These are phyloP conservation scores for Trametes punicea DNA, from an alignment of 768 basidiomycete genomes.

Conservation along the genomic window DNA sequence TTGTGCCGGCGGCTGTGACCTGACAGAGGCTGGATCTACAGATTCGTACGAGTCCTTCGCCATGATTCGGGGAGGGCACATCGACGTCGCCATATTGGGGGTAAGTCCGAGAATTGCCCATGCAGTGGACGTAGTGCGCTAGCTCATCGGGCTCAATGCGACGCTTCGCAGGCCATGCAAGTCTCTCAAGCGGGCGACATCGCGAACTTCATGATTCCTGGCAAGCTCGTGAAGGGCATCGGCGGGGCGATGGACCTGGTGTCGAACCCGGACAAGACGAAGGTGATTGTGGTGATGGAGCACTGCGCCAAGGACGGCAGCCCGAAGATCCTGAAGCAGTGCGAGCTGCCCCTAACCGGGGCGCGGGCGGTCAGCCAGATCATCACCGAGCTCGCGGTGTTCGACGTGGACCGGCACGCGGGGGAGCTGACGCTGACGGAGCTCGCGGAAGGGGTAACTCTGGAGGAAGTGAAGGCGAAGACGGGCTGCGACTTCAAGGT, in stretches of 20 bases:
- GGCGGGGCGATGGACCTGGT: constrained; percentile 97
- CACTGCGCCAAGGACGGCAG: constrained; percentile 88
- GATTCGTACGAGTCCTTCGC: constrained; percentile 93
- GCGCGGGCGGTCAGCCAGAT: constrained; percentile 86
- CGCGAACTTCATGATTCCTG: constrained; percentile 98
- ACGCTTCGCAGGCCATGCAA: constrained; percentile 76
- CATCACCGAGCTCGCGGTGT: constrained; percentile 90
- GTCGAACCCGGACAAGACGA: constrained; percentile 94
- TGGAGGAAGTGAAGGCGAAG: constrained; percentile 84
- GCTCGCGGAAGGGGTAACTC: constrained; percentile 75
- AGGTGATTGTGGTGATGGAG: constrained; percentile 87
- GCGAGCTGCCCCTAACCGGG: constrained; percentile 84
- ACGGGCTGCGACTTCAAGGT: constrained; percentile 83
- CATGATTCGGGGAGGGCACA: constrained; percentile 97
- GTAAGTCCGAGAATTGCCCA: constrained; percentile 42
- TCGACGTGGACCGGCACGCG: constrained; percentile 75
- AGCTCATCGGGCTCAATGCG: neutral
- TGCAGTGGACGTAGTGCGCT: constrained; percentile 8
- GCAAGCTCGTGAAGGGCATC: constrained; percentile 90
- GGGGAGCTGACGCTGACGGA: constrained; percentile 77
- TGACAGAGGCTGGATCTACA: constrained; percentile 25
- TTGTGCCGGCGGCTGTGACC: neutral
- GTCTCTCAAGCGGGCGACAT: constrained; percentile 91
- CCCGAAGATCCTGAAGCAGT: constrained; percentile 82
- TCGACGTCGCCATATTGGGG: constrained; percentile 91